Evolutionary conservation across 2,329 filamentous ascomycete species (phyloP).

Genomic region (Epichloe bromicola): DNA sequence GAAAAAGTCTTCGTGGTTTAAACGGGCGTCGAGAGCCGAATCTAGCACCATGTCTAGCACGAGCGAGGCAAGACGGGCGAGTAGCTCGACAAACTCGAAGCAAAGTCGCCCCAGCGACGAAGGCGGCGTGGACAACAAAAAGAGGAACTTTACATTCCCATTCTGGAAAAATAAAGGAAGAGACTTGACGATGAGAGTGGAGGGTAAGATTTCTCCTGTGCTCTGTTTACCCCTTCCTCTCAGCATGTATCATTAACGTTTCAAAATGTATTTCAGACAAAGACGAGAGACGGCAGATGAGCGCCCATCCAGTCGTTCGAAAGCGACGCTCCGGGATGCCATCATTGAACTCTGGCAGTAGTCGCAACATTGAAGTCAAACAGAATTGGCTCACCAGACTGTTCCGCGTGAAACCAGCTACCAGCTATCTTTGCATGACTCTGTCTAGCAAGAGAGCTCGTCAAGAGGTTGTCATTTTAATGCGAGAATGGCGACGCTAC

Average conservation of each 20-base stretch:
- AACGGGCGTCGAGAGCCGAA: slow-evolving; percentile 28
- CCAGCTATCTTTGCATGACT: slow-evolving; percentile 60
- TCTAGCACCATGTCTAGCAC: slow-evolving; percentile 6
- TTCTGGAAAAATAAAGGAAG: slow-evolving; percentile 42
- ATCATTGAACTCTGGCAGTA: slow-evolving; percentile 23
- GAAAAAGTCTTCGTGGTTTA: slow-evolving; percentile 41
- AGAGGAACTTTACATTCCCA: slow-evolving; percentile 38
- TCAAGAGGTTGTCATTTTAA: slow-evolving; percentile 60
- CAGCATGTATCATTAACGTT: not conserved
- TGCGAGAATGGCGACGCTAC: slow-evolving; percentile 69
- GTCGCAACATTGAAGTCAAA: slow-evolving; percentile 49
- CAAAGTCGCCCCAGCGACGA: slow-evolving; percentile 9
- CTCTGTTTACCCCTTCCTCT: not conserved
- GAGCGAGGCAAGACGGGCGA: not conserved
- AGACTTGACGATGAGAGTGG: slow-evolving; percentile 30
- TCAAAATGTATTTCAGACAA: not conserved
- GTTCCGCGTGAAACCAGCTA: slow-evolving; percentile 78
- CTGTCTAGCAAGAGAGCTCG: slow-evolving; percentile 56
- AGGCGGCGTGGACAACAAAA: slow-evolving; percentile 28
- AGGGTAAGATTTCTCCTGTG: slow-evolving; percentile 18
- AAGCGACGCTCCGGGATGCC: slow-evolving; percentile 16
- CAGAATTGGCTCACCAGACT: slow-evolving; percentile 84
- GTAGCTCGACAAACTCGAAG: slow-evolving; percentile 6
- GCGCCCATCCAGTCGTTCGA: not conserved
- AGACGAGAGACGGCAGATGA: slow-evolving; percentile 4